Evolutionary conservation across 495 filamentous ascomycete species (phyloP).

Genomic region (Annulohypoxylon stygium): DNA sequence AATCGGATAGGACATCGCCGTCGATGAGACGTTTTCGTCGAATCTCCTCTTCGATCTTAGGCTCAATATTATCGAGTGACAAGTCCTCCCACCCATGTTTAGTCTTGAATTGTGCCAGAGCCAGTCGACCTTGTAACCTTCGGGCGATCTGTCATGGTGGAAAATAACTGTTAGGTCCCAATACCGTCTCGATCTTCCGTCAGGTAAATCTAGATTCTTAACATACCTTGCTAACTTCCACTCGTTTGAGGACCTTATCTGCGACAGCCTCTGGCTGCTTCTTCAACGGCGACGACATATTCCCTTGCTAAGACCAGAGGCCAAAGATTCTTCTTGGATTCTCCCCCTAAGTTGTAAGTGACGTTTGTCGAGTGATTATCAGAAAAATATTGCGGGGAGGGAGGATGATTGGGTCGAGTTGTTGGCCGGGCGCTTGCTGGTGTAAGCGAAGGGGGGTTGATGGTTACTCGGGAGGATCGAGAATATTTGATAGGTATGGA

Average conservation of each 20-base stretch:
- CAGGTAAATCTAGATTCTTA: slow-evolving; percentile 7
- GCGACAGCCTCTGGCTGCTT: slow-evolving; percentile 75
- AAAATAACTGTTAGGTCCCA: slow-evolving; percentile 31
- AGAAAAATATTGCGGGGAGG: slow-evolving; percentile 37
- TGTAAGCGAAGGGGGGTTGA: slow-evolving; percentile 48
- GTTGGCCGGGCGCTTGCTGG: slow-evolving; percentile 55
- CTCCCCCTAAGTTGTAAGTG: slow-evolving; percentile 31
- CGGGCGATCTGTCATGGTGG: slow-evolving; percentile 79
- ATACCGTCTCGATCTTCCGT: slow-evolving; percentile 4
- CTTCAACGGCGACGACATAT: slow-evolving; percentile 69
- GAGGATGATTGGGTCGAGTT: slow-evolving; percentile 50
- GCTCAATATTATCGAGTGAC: slow-evolving; percentile 79
- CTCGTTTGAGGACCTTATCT: slow-evolving; percentile 76
- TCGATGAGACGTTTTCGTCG: slow-evolving; percentile 73
- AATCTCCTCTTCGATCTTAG: slow-evolving; percentile 77
- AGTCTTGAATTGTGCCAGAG: slow-evolving; percentile 95
- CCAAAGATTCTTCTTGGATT: slow-evolving; percentile 32
- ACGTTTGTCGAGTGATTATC: slow-evolving; percentile 46
- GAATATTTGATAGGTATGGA: slow-evolving; percentile 26
- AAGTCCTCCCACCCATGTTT: slow-evolving; percentile 89
- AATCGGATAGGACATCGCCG: slow-evolving; percentile 79
- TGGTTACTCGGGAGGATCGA: slow-evolving; percentile 36
- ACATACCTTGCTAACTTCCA: slow-evolving; percentile 87
- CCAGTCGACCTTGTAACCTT: slow-evolving; percentile 89
- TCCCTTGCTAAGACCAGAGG: slow-evolving; percentile 50